phyloP scores from a whole-genome alignment of 2,329 filamentous ascomycete species.

The Trichoderma simmonsii region DNA sequence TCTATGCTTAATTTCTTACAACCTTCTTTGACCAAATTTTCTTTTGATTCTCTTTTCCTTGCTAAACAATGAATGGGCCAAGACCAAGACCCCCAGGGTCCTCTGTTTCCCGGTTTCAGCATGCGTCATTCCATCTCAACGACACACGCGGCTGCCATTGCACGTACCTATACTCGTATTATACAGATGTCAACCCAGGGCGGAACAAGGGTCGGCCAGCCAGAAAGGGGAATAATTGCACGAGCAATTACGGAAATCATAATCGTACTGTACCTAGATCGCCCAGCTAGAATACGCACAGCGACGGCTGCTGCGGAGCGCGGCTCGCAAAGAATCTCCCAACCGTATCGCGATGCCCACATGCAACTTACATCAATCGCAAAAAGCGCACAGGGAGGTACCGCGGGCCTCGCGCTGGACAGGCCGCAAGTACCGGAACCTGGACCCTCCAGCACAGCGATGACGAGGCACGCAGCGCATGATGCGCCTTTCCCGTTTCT shows the following conservation, averaged over 20 bases:
- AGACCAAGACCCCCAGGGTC: not conserved
- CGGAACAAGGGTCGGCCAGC: not conserved
- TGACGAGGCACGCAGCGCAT: constrained; percentile 38
- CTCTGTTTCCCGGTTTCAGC: not conserved
- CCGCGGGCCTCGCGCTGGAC: constrained; percentile 15
- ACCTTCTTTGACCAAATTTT: not conserved
- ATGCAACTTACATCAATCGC: not conserved
- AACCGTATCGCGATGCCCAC: not conserved
- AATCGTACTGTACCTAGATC: not conserved
- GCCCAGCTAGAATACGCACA: not conserved
- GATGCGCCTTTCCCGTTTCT: constrained; percentile 17
- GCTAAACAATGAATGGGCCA: not conserved
- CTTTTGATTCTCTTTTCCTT: not conserved
- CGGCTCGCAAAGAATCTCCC: not conserved
- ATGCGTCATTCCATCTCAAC: not conserved
- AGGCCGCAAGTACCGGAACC: constrained; percentile 22
- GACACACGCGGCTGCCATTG: not conserved
- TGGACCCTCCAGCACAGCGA: constrained; percentile 24
- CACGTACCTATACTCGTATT: not conserved
- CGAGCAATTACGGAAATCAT: not conserved
- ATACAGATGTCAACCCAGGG: not conserved
- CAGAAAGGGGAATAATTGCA: not conserved
- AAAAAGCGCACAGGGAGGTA: not conserved
- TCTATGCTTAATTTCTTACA: not conserved
- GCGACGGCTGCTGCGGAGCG: not conserved